These are phyloP conservation scores for Cystofilobasidium macerans DNA, from an alignment of 768 basidiomycete species.

Conservation along the genomic window DNA sequence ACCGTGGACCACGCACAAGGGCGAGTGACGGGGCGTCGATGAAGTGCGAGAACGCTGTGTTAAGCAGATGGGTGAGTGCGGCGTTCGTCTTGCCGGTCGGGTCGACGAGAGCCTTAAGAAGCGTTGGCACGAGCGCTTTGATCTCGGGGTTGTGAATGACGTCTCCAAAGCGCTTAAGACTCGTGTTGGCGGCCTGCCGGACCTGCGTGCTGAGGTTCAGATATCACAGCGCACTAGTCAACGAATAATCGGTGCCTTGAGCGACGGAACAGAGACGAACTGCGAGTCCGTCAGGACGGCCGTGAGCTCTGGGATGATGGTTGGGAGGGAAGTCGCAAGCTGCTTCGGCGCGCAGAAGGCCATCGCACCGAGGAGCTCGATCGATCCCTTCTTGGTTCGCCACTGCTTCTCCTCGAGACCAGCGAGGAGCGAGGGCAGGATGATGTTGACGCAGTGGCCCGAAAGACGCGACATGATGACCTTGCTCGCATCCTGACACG, in stretches of 20 bases:
- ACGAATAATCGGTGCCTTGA: too few species aligned
- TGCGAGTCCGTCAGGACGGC: slow-evolving; percentile 94
- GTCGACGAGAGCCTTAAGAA: slow-evolving; percentile 91
- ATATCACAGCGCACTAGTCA: not conserved
- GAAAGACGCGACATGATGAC: slow-evolving; percentile 84
- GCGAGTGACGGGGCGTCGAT: slow-evolving; percentile 95
- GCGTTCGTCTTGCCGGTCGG: slow-evolving; percentile 71
- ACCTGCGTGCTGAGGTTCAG: slow-evolving; percentile 58
- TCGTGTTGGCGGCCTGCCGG: slow-evolving; percentile 79
- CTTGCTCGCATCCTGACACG: slow-evolving; percentile 78
- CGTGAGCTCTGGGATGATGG: slow-evolving; percentile 91
- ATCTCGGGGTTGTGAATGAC: slow-evolving; percentile 97
- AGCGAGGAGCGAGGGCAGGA: slow-evolving; percentile 74
- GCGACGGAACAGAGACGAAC: not conserved
- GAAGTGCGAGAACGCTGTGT: slow-evolving; percentile 94
- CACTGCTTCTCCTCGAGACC: slow-evolving; percentile 97
- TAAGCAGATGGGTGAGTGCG: slow-evolving; percentile 73
- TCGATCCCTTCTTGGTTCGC: slow-evolving; percentile 90
- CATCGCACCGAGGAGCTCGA: slow-evolving; percentile 95
- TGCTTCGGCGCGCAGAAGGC: slow-evolving; percentile 95
- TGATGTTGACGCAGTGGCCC: slow-evolving; percentile 77
- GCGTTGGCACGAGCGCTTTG: slow-evolving; percentile 71
- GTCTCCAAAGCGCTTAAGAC: slow-evolving; percentile 94
- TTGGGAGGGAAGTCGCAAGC: slow-evolving; percentile 83
- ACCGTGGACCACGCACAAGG: slow-evolving; percentile 52